Conservation (phyloP, 2,329 filamentous ascomycete genomes). For the Ceratocystis colombiana region DNA sequence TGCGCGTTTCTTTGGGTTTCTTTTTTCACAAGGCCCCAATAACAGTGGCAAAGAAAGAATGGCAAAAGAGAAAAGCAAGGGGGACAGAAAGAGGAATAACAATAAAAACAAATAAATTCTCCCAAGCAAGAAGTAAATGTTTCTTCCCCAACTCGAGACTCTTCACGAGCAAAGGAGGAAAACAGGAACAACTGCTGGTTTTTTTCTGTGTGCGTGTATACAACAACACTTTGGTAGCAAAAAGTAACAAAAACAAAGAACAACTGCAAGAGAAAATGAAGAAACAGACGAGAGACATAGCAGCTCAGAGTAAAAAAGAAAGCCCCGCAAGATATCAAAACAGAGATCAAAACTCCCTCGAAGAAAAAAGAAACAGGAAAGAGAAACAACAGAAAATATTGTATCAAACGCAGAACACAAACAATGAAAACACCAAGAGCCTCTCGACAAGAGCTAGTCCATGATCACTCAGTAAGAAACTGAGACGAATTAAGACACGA, state of each 20-base stretch:
- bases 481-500: not conserved
- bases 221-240: slow-evolving; percentile 14
- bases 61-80: not conserved
- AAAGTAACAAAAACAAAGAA: slow-evolving; percentile 7
- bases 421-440: slow-evolving; percentile 22
- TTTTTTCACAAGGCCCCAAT: not conserved
- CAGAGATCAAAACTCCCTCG: slow-evolving; percentile 6
- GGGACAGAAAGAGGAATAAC: not conserved
- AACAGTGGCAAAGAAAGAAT: not conserved
- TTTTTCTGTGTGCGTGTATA: slow-evolving; percentile 11
- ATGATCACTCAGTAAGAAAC: not conserved
- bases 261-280: not conserved
- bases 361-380: slow-evolving; percentile 29
- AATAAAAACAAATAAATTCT: slow-evolving; percentile 17
- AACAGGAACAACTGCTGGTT: slow-evolving; percentile 2
- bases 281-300: slow-evolving; percentile 4
- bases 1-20: not conserved
- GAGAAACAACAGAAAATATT: slow-evolving; percentile 22
- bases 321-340: slow-evolving; percentile 27
- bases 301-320: not conserved
- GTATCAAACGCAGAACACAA: slow-evolving; percentile 17
- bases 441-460: not conserved
- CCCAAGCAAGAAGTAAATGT: not conserved
- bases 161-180: not conserved
- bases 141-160: too few relatives aligned